Conservation (phyloP, 352 stramenopile genomes). For the Phytophthora vignae region DNA sequence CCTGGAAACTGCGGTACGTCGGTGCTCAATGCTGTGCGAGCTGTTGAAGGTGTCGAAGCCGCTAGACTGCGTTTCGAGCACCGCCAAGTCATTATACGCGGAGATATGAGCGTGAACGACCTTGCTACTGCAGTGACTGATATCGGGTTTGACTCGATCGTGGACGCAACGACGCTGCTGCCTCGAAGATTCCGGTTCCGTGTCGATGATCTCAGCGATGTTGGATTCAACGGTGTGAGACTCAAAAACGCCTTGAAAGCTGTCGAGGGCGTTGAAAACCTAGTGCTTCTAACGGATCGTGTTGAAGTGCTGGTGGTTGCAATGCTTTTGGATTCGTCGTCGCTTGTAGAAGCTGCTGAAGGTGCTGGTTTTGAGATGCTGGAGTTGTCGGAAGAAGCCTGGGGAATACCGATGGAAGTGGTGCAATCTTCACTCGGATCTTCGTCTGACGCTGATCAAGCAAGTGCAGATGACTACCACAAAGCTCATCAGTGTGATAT, state of each 20-base stretch:
- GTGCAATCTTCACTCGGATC: constrained; percentile 27
- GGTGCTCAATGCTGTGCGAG: constrained; percentile 65
- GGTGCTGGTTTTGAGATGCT: constrained; percentile 59
- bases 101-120: constrained; percentile 50
- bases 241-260: constrained; percentile 37
- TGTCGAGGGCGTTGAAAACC: constrained; percentile 74
- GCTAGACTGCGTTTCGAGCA: constrained; percentile 67
- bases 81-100: constrained; percentile 63
- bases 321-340: constrained; percentile 50
- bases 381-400: constrained; percentile 57
- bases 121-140: constrained; percentile 52
- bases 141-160: constrained; percentile 68
- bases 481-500: constrained; percentile 69
- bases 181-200: constrained; percentile 67
- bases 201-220: constrained; percentile 49
- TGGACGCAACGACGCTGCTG: constrained; percentile 49
- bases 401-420: constrained; percentile 44
- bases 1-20: constrained; percentile 77
- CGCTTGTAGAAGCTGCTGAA: constrained; percentile 49
- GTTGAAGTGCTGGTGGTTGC: constrained; percentile 68
- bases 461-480: constrained; percentile 17
- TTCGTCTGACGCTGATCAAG: constrained; percentile 8
- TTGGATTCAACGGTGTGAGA: constrained; percentile 30
- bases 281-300: constrained; percentile 64
- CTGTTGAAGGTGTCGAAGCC: constrained; percentile 54